Percentiles rank a stretch among this genome's conserved stretches.
phyloP scores from a whole-genome alignment of 441 rosid species.

The Hura crepitans region DNA sequence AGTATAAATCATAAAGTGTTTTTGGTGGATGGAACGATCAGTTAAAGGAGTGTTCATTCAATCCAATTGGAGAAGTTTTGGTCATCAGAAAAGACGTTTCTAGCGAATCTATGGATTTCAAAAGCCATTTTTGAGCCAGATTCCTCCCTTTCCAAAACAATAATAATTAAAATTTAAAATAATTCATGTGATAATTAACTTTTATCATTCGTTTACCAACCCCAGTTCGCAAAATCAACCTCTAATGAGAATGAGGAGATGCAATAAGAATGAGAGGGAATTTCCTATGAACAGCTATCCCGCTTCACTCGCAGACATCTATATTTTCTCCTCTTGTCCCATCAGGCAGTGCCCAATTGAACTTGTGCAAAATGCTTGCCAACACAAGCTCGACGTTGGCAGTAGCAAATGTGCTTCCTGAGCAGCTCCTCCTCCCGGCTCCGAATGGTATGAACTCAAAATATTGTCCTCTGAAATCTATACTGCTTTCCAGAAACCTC shows the following conservation, averaged over 20 bases:
- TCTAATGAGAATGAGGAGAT: conserved; percentile 6
- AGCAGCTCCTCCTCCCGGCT: conserved; percentile 35
- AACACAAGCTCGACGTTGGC: conserved; percentile 24
- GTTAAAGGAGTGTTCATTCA: no score
- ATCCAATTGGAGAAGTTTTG: no score
- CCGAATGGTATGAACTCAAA: conserved; percentile 32
- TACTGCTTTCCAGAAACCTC: background rate
- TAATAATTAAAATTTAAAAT: no score
- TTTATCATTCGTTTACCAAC: no score
- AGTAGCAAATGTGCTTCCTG: conserved; percentile 26
- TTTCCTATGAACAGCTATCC: conserved; percentile 22
- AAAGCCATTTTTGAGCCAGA: no score
- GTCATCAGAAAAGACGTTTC: no score
- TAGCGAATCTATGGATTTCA: no score
- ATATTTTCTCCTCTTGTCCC: conserved; percentile 28
- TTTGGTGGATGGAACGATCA: no score
- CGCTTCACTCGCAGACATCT: conserved; percentile 25
- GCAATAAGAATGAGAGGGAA: conserved; percentile 23
- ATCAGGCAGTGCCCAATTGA: conserved; percentile 31
- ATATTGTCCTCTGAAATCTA: no score
- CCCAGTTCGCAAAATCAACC: background rate
- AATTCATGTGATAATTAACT: no score
- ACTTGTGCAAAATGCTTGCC: conserved; percentile 27
- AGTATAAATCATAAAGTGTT: no score
- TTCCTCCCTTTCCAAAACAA: no score